These are phyloP conservation scores for Fusarium tupiense DNA, from an alignment of 2,329 filamentous ascomycete species.

Conservation along the genomic window DNA sequence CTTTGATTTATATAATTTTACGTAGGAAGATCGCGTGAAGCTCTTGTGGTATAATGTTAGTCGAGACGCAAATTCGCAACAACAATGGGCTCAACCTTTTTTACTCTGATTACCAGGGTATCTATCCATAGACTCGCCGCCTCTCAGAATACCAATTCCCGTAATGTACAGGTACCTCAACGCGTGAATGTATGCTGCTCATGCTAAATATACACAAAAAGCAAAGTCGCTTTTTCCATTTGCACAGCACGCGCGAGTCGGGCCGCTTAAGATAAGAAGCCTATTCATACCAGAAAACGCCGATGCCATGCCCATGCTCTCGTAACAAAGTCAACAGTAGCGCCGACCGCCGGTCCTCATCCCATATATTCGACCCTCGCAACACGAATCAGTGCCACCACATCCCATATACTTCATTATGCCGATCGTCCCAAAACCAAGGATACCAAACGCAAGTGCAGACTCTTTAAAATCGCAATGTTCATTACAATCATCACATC, in stretches of 20 bases:
- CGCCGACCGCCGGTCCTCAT: conserved; percentile 16
- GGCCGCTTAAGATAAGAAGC: conserved; percentile 10
- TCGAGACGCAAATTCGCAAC: background rate
- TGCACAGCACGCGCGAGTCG: conserved; percentile 27
- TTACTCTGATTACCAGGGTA: conserved; percentile 28
- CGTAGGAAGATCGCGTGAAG: background rate
- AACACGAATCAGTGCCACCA: background rate
- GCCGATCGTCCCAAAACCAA: conserved; percentile 26
- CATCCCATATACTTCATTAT: conserved; percentile 32
- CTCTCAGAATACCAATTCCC: conserved; percentile 1
- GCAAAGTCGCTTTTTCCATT: conserved; percentile 29
- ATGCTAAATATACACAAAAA: conserved; percentile 40
- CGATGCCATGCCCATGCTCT: conserved; percentile 50
- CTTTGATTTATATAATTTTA: background rate
- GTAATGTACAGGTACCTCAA: conserved; percentile 41
- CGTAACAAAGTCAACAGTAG: conserved; percentile 38
- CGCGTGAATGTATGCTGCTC: conserved; percentile 23
- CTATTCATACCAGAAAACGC: conserved; percentile 44
- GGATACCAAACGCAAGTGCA: conserved; percentile 35
- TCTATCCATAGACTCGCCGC: conserved; percentile 6
- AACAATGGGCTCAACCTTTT: conserved; percentile 1
- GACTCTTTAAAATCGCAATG: conserved; percentile 38
- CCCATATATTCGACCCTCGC: conserved; percentile 14
- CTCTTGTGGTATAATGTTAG: background rate
- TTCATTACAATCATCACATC: conserved; percentile 60